Percentiles rank a stretch among this genome's conserved stretches.
Conservation (phyloP, 2,329 filamentous ascomycete genomes). For the Xylaria sp. region DNA sequence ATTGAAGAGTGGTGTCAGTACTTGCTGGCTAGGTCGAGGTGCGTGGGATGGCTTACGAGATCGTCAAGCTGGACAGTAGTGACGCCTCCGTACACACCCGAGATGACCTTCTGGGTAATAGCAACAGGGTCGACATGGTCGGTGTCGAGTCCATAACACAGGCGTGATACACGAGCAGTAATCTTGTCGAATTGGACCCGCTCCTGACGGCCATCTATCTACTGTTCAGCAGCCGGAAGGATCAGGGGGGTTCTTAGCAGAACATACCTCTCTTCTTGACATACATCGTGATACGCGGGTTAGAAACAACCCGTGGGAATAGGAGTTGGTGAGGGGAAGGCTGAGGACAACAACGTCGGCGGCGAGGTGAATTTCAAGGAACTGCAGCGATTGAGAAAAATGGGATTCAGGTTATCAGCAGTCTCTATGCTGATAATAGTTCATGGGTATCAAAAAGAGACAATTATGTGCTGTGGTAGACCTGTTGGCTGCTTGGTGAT, state of each 20-base stretch:
- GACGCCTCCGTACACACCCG: conserved; percentile 97
- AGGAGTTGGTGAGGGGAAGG: conserved; percentile 18
- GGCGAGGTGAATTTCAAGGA: neutral
- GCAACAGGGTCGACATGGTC: conserved; percentile 96
- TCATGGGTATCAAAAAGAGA: conserved; percentile 34
- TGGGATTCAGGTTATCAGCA: conserved; percentile 5
- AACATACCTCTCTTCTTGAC: conserved; percentile 71
- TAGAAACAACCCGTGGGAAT: conserved; percentile 37
- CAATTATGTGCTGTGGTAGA: conserved; percentile 4
- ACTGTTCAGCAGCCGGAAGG: conserved; percentile 33
- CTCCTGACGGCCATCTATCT: conserved; percentile 95
- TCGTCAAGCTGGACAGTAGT: conserved; percentile 97
- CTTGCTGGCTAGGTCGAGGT: conserved; percentile 4
- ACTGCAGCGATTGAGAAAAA: neutral
- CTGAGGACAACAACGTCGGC: conserved; percentile 11
- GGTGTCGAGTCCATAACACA: conserved; percentile 96
- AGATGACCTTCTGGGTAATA: conserved; percentile 99
- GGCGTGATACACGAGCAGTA: conserved; percentile 94
- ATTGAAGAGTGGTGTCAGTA: conserved; percentile 40
- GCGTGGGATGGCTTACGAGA: conserved; percentile 74
- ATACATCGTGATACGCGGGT: conserved; percentile 61
- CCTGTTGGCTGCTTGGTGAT: conserved; percentile 22
- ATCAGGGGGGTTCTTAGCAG: conserved; percentile 16
- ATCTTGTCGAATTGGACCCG: conserved; percentile 99
- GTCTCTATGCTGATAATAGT: conserved; percentile 16